Percentiles rank a stretch among this genome's conserved stretches.
Conservation (phyloP, 192 early-diverging fungal genomes). For the Helicostylum pulchrum region DNA sequence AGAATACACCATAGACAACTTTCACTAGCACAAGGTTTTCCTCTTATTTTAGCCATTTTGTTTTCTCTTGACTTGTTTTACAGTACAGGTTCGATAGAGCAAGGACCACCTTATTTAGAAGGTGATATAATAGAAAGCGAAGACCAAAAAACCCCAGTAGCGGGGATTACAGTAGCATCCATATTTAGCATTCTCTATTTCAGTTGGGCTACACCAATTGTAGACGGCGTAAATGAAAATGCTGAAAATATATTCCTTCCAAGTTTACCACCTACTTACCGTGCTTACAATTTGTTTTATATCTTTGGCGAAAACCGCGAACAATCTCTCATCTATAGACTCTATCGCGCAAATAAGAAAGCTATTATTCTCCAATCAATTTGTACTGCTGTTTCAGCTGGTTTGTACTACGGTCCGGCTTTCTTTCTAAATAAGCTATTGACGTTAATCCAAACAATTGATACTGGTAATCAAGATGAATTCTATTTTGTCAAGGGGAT, state of each 20-base stretch:
- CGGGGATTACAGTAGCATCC: conserved; percentile 24
- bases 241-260: conserved; percentile 27
- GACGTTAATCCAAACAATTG: conserved; percentile 29
- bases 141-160: conserved; percentile 20
- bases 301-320: conserved; percentile 23
- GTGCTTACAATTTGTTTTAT: conserved; percentile 31
- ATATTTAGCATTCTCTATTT: conserved; percentile 31
- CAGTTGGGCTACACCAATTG: conserved; percentile 25
- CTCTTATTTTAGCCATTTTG: conserved; percentile 1
- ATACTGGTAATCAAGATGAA: conserved; percentile 5
- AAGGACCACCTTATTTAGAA: conserved; percentile 29
- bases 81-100: conserved; percentile 26
- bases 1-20: not conserved
- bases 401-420: conserved; percentile 33
- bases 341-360: conserved; percentile 27
- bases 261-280: conserved; percentile 23
- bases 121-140: not conserved
- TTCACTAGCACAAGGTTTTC: conserved; percentile 3
- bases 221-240: conserved; percentile 13
- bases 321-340: conserved; percentile 22
- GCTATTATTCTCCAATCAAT: conserved; percentile 24
- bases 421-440: conserved; percentile 34
- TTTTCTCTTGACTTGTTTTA: conserved; percentile 17
- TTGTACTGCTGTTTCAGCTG: conserved; percentile 8
- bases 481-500: conserved; percentile 39